A percentile compares a stretch with the other conserved stretches of the same genome.
These are phyloP conservation scores for Zygosaccharomyces gambellarensis DNA, from an alignment of 805 yeast species.

Conservation along the genomic window DNA sequence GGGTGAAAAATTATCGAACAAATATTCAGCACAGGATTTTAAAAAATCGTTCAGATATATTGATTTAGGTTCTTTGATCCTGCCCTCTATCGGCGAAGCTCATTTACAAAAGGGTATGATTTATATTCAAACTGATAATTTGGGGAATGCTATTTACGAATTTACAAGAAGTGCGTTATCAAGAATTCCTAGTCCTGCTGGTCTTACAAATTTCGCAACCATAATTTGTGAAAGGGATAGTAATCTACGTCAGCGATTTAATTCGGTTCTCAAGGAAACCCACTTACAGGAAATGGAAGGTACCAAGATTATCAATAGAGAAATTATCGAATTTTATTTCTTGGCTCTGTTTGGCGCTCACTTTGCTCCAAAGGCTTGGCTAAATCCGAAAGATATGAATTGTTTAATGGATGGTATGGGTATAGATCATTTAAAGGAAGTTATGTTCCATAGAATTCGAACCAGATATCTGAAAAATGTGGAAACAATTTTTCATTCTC, in stretches of 20 bases:
- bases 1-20: slow-evolving; percentile 40
- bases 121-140: slow-evolving; percentile 25
- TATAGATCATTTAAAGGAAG: slow-evolving; percentile 16
- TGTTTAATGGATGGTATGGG: slow-evolving; percentile 13
- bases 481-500: slow-evolving; percentile 23
- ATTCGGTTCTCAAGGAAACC: slow-evolving; percentile 15
- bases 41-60: slow-evolving; percentile 45
- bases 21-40: slow-evolving; percentile 39
- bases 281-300: slow-evolving; percentile 23
- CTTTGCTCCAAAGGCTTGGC: slow-evolving; percentile 25
- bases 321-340: slow-evolving; percentile 32
- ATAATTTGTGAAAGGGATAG: slow-evolving; percentile 37
- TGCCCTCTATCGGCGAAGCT: slow-evolving; percentile 68
- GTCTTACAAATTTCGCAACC: slow-evolving; percentile 42
- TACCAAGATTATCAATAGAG: slow-evolving; percentile 28
- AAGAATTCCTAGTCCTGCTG: slow-evolving; percentile 45
- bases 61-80: slow-evolving; percentile 47
- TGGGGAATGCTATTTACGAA: slow-evolving; percentile 24
- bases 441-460: slow-evolving; percentile 23
- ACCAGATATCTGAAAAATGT: slow-evolving; percentile 28
- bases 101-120: slow-evolving; percentile 28
- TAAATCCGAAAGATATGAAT: slow-evolving; percentile 2
- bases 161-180: slow-evolving; percentile 51
- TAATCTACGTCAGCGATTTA: slow-evolving; percentile 23
- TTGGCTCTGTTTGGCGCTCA: slow-evolving; percentile 27